Percentiles rank a stretch among this genome's conserved stretches.
Evolutionary conservation across 1,139 yeast species (phyloP).

Genomic region (Suhomyces maxii): DNA sequence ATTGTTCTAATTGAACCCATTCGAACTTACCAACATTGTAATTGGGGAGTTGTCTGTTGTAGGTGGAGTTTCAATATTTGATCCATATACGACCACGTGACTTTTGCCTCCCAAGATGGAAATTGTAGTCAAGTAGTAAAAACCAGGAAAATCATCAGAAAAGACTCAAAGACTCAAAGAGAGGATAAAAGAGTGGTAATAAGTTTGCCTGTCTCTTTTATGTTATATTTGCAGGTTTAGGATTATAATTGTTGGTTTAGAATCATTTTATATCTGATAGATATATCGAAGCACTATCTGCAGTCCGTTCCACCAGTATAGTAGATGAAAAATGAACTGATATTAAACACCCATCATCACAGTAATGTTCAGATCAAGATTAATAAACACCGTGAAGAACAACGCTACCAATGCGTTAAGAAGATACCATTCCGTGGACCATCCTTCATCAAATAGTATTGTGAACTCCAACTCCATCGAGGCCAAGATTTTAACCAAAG

Average conservation of each 20-base stretch:
- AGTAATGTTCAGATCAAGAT: slow-evolving; percentile 7
- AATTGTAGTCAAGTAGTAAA: too few species aligned
- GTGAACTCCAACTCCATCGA: slow-evolving; percentile 32
- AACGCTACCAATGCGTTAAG: slow-evolving; percentile 1
- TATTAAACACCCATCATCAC: not conserved
- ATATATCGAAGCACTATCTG: not conserved
- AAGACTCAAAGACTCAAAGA: too few species aligned
- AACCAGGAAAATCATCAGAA: too few species aligned
- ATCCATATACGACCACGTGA: slow-evolving; percentile 3
- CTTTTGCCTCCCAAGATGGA: too few species aligned
- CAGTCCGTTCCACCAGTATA: not conserved
- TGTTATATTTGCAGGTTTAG: too few species aligned
- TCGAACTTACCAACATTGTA: slow-evolving; percentile 6
- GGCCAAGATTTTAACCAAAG: slow-evolving; percentile 33
- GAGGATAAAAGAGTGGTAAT: too few species aligned
- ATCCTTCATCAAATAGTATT: slow-evolving; percentile 35
- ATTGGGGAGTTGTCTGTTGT: not conserved
- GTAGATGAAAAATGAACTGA: not conserved
- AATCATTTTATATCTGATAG: too few species aligned
- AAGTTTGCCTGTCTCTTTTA: too few species aligned
- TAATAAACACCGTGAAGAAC: slow-evolving; percentile 1
- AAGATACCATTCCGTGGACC: slow-evolving; percentile 38
- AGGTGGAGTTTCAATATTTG: not conserved
- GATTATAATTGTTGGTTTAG: too few species aligned
- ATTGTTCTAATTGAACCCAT: not conserved